These are phyloP conservation scores for Claviceps africana DNA, from an alignment of 2,329 filamentous ascomycete species.

Conservation along the genomic window DNA sequence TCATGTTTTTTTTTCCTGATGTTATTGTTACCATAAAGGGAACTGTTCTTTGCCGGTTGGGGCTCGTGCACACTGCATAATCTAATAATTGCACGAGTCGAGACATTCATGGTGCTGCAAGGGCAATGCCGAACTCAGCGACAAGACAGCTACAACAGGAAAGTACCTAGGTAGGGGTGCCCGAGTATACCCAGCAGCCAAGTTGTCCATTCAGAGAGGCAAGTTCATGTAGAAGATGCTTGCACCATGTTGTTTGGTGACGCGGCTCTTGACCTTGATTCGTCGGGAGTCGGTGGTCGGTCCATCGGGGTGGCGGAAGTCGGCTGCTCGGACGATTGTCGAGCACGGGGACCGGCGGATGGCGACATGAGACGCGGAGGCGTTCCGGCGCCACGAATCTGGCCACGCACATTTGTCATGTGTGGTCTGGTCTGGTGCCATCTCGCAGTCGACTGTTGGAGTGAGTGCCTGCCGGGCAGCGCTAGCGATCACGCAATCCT, in stretches of 20 bases:
- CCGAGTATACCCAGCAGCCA: no score
- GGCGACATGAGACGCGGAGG: conserved; percentile 4
- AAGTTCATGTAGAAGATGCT: neutral
- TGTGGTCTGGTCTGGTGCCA: conserved; percentile 2
- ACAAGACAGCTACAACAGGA: neutral
- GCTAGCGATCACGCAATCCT: conserved; percentile 24
- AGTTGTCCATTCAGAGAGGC: neutral
- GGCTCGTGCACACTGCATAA: neutral
- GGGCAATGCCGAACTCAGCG: neutral
- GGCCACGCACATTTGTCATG: conserved; percentile 12
- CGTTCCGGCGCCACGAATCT: conserved; percentile 8
- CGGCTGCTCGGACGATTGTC: conserved; percentile 2
- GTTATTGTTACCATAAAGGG: neutral
- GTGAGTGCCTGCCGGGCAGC: conserved; percentile 6
- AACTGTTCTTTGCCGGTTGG: neutral
- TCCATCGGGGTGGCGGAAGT: conserved; percentile 8
- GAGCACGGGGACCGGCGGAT: conserved; percentile 3
- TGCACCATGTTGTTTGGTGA: neutral
- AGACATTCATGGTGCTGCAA: neutral
- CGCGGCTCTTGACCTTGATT: neutral
- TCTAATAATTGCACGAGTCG: neutral
- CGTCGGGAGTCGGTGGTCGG: conserved; percentile 4
- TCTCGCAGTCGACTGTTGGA: conserved; percentile 13
- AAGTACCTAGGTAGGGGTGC: neutral
- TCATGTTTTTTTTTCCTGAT: neutral